Evolutionary conservation across 2,329 filamentous ascomycete genomes (phyloP).

Genomic region (Phoma herbarum): DNA sequence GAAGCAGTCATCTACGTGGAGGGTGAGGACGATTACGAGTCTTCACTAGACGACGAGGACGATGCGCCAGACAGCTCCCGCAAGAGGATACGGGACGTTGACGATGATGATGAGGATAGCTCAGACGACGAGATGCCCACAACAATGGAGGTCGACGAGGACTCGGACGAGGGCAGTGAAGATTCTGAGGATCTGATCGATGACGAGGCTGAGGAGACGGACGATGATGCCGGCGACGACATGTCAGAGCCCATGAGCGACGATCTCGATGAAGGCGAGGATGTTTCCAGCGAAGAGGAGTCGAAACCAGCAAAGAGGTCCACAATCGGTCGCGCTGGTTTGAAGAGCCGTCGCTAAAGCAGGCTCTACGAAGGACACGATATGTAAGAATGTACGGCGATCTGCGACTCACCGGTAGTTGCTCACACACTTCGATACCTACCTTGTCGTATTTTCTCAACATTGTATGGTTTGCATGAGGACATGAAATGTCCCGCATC

Average conservation of each 20-base stretch:
- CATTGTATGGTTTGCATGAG: slow-evolving; percentile 17
- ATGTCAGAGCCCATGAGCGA: slow-evolving; percentile 57
- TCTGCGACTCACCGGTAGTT: slow-evolving; percentile 8
- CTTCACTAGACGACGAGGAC: slow-evolving; percentile 54
- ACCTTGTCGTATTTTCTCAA: slow-evolving; percentile 7
- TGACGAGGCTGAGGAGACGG: slow-evolving; percentile 61
- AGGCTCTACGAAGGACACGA: slow-evolving; percentile 11
- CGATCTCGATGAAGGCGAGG: slow-evolving; percentile 55
- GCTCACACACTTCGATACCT: slow-evolving; percentile 14
- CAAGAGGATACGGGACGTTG: slow-evolving; percentile 37
- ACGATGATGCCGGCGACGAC: slow-evolving; percentile 57
- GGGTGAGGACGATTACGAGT: slow-evolving; percentile 72
- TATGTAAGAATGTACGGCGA: slow-evolving; percentile 19
- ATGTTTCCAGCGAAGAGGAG: slow-evolving; percentile 56
- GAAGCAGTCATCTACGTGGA: slow-evolving; percentile 87
- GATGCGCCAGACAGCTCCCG: slow-evolving; percentile 25
- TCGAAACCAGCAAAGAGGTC: slow-evolving; percentile 45
- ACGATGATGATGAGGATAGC: slow-evolving; percentile 45
- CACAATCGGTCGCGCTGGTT: slow-evolving; percentile 44
- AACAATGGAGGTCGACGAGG: slow-evolving; percentile 57
- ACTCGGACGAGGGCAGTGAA: slow-evolving; percentile 64
- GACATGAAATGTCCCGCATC: slow-evolving; percentile 11
- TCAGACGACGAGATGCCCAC: slow-evolving; percentile 67
- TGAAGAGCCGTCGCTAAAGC: slow-evolving; percentile 41
- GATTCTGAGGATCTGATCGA: slow-evolving; percentile 62